Evolutionary conservation across 1,284 basidiomycete genomes (phyloP).

Genomic region (Sutorius eximius): DNA sequence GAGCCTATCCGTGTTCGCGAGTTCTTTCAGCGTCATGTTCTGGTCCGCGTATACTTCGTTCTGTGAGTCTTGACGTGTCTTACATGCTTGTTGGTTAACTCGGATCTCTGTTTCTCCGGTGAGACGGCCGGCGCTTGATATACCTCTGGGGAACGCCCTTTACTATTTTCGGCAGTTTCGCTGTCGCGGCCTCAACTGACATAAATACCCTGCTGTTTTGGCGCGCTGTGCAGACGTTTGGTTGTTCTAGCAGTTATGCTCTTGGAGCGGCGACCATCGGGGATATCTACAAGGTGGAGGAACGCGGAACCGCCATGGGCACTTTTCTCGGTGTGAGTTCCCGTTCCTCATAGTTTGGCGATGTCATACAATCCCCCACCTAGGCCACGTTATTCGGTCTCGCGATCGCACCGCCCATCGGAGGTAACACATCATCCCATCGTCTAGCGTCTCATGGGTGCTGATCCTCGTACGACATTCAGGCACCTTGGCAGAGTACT

Average conservation of each 20-base stretch:
- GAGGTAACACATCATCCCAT: slow-evolving; percentile 34
- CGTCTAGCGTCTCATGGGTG: background rate
- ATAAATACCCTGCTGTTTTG: slow-evolving; percentile 44
- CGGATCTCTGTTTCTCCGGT: background rate
- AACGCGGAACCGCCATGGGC: slow-evolving; percentile 51
- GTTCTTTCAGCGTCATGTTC: slow-evolving; percentile 24
- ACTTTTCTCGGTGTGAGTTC: slow-evolving; percentile 43
- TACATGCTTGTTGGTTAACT: background rate
- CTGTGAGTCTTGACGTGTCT: slow-evolving; percentile 22
- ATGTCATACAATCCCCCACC: background rate
- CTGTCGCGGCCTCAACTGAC: slow-evolving; percentile 38
- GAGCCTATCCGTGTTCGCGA: slow-evolving; percentile 29
- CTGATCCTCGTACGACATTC: slow-evolving; percentile 1
- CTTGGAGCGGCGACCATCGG: slow-evolving; percentile 52
- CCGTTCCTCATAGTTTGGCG: background rate
- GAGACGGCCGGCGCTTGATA: slow-evolving; percentile 44
- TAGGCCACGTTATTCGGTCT: slow-evolving; percentile 48
- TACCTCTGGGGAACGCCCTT: slow-evolving; percentile 50
- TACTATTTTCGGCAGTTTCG: slow-evolving; percentile 43
- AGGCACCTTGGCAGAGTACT: slow-evolving; percentile 52
- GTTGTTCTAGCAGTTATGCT: slow-evolving; percentile 38
- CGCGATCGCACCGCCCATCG: slow-evolving; percentile 44
- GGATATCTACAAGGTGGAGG: slow-evolving; percentile 47
- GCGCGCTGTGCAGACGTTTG: slow-evolving; percentile 49
- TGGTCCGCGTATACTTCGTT: slow-evolving; percentile 30